Percentiles rank a stretch among this genome's conserved stretches.
phyloP scores from a whole-genome alignment of 148 eudicot species.

The Vaccinium darrowii region DNA sequence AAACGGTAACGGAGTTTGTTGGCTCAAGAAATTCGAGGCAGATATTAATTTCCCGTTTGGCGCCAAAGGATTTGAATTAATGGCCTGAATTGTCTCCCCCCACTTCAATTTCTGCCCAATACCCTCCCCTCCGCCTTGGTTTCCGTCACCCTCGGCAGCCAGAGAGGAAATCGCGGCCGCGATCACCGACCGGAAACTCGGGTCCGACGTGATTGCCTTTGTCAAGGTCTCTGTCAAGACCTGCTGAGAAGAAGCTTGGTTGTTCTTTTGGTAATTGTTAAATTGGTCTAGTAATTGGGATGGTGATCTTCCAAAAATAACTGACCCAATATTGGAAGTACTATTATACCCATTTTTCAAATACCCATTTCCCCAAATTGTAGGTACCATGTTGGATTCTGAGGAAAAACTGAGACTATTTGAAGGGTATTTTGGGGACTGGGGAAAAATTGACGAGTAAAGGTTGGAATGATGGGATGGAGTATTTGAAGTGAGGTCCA shows the following conservation, averaged over 20 bases:
- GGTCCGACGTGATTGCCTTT: constrained; percentile 64
- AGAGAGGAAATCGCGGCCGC: constrained; percentile 72
- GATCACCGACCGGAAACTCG: constrained; percentile 66
- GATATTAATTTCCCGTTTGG: constrained; percentile 15
- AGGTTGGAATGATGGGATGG: constrained; percentile 34
- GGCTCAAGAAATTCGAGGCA: constrained; percentile 22
- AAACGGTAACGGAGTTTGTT: constrained; percentile 38
- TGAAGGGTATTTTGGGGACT: constrained; percentile 36
- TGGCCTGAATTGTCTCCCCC: constrained; percentile 15
- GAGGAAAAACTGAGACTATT: constrained; percentile 56
- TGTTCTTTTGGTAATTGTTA: constrained; percentile 24
- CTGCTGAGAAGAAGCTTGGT: constrained; percentile 41
- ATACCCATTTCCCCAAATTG: constrained; percentile 45
- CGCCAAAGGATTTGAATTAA: neutral
- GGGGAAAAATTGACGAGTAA: constrained; percentile 27
- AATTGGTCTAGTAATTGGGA: constrained; percentile 17
- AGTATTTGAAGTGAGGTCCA: constrained; percentile 59
- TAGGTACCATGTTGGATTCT: constrained; percentile 34
- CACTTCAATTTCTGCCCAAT: constrained; percentile 19
- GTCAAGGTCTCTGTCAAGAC: constrained; percentile 67
- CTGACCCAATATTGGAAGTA: constrained; percentile 24
- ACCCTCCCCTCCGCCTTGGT: constrained; percentile 12
- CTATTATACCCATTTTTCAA: constrained; percentile 30
- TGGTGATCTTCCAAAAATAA: constrained; percentile 41
- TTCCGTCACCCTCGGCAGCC: constrained; percentile 39